Evolutionary conservation across 208 protist genomes (phyloP).

Genomic region (Crithidia fasciculata): DNA sequence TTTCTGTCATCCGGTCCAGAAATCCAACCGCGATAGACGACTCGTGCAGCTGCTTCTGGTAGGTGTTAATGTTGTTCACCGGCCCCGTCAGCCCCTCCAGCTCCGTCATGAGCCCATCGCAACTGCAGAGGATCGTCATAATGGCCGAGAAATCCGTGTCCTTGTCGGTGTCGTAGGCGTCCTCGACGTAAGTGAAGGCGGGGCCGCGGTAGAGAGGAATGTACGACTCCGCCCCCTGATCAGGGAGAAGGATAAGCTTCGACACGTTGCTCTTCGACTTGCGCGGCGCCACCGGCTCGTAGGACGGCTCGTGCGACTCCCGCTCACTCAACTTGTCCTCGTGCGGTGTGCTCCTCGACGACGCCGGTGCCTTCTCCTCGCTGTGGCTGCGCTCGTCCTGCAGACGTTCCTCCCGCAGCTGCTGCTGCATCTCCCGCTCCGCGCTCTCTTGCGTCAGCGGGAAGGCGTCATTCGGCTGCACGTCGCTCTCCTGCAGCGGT

Average conservation of each 20-base stretch:
- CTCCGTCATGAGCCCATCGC: slow-evolving; percentile 40
- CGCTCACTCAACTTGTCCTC: background rate
- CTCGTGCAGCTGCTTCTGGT: slow-evolving; percentile 54
- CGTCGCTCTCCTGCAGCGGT: slow-evolving; percentile 13
- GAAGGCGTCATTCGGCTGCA: slow-evolving; percentile 13
- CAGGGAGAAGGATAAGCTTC: slow-evolving; percentile 8
- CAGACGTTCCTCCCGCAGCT: background rate
- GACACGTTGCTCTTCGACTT: slow-evolving; percentile 19
- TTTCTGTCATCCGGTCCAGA: slow-evolving; percentile 37
- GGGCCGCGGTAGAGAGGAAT: slow-evolving; percentile 33
- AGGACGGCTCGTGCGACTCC: slow-evolving; percentile 7
- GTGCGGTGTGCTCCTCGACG: background rate
- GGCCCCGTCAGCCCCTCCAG: slow-evolving; percentile 21
- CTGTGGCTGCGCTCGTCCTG: background rate
- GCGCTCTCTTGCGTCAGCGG: slow-evolving; percentile 12
- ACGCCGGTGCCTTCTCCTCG: background rate
- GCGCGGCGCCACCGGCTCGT: slow-evolving; percentile 16
- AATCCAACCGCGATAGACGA: slow-evolving; percentile 24
- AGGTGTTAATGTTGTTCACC: slow-evolving; percentile 35
- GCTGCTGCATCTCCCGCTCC: slow-evolving; percentile 13
- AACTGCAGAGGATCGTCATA: slow-evolving; percentile 32
- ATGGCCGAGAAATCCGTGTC: slow-evolving; percentile 46
- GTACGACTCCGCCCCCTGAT: slow-evolving; percentile 9
- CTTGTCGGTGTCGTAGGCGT: slow-evolving; percentile 27
- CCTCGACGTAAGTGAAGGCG: slow-evolving; percentile 44